Conservation (phyloP, 2,329 filamentous ascomycete species). For the Aureobasidium sp. region DNA sequence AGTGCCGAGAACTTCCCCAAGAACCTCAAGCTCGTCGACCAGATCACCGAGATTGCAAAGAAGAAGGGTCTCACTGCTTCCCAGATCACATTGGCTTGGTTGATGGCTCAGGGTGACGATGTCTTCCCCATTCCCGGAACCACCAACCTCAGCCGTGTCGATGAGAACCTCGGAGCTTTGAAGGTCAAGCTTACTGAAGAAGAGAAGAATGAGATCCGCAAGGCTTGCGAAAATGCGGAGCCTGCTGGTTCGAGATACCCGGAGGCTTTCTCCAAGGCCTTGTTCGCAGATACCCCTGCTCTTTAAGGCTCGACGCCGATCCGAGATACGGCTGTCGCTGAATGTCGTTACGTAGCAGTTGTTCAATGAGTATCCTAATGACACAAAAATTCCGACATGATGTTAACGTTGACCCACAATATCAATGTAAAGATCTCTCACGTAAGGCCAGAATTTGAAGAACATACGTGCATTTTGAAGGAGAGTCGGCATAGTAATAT, state of each 20-base stretch:
- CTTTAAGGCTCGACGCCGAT: conserved; percentile 9
- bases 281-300: conserved; percentile 28
- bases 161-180: conserved; percentile 35
- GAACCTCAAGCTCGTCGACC: conserved; percentile 47
- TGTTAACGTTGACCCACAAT: no score
- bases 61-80: conserved; percentile 47
- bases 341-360: background rate
- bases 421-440: background rate
- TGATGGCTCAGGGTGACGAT: conserved; percentile 45
- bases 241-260: conserved; percentile 32
- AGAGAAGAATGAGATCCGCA: conserved; percentile 29
- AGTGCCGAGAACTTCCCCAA: conserved; percentile 45
- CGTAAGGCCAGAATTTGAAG: background rate
- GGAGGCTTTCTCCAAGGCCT: conserved; percentile 24
- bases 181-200: conserved; percentile 28
- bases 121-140: conserved; percentile 34
- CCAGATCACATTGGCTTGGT: conserved; percentile 56
- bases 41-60: conserved; percentile 41
- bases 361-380: background rate
- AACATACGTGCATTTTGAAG: background rate
- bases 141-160: conserved; percentile 37
- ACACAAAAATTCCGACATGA: background rate
- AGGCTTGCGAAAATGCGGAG: conserved; percentile 26
- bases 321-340: background rate
- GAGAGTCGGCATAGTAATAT: background rate